Base-by-base conservation (phyloP, 495 filamentous ascomycete genomes). In the Pseudotulostoma volvatum region DNA sequence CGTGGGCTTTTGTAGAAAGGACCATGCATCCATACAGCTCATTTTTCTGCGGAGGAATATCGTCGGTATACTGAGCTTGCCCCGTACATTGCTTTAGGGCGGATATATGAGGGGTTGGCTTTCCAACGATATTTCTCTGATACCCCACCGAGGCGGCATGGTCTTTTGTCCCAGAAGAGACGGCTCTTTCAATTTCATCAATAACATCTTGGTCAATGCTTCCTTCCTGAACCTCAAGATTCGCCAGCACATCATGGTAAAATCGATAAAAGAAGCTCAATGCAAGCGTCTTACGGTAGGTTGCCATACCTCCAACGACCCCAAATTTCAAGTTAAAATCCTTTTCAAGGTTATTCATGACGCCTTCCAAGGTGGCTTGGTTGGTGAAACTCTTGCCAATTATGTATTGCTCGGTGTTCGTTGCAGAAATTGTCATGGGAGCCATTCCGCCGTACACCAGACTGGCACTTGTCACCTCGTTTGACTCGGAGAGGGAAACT, bases 51-150 rank as follows among this genome's bases (percentile, higher is more conserved):
- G 76, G 66, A 2, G 87, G 88, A 30, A 94, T 93, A 48, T 97
- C 90, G 51, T 97, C 90, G 0, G 84, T 94, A 51, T 97, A 97
- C 44, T 93, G 84, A 9, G 90, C 90, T 61, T 94, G 82, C 36
- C 90, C 90, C 11, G 84, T 93, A 17, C 76, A 76, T 53, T 97
- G 90, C 60, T 95, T 94, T 52, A 97, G 55, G 3, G 90, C 90
- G 1, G 90, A 81, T 37, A 95, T 77, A 58, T 97, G 90, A 3
- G 78, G 78, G 31, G 73, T 77, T 15, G 82, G 72, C 48, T 80
- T 82, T 31, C 90, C 90, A 1, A 95, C 57, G 30, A 88, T 72
- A 33, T 73, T 78, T 46, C 94, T 75, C 44, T 73, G 55, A 47
- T 88, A 92, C 5, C 68, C 71, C 9, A 61, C 54, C 2, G 70